phyloP scores from a whole-genome alignment of 2,329 filamentous ascomycete species.

The Coniochaeta prunicola region DNA sequence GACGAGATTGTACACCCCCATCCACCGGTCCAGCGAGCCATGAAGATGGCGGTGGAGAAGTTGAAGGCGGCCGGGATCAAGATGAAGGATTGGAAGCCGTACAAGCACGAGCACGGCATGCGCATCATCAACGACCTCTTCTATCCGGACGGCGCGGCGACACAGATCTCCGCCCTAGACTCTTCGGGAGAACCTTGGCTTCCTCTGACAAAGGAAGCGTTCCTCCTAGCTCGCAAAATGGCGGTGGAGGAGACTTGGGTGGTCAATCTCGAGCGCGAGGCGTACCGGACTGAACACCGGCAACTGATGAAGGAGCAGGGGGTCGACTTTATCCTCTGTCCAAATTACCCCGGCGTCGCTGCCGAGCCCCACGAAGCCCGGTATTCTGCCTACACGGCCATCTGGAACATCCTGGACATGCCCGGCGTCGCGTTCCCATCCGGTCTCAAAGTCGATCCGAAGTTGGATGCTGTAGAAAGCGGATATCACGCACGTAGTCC shows the following conservation, averaged over 20 bases:
- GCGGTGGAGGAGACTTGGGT: conserved; percentile 9
- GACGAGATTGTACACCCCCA: conserved; percentile 52
- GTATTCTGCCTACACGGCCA: background rate
- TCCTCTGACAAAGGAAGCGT: background rate
- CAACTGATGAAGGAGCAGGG: conserved; percentile 12
- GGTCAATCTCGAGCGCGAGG: background rate
- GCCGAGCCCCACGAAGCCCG: conserved; percentile 7
- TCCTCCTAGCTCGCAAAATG: conserved; percentile 4
- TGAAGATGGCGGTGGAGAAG: conserved; percentile 35
- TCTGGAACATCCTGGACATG: background rate
- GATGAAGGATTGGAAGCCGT: conserved; percentile 39
- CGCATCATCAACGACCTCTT: conserved; percentile 36
- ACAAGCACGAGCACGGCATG: conserved; percentile 28
- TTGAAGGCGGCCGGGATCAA: conserved; percentile 41
- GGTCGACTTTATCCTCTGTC: conserved; percentile 19
- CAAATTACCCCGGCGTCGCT: conserved; percentile 4
- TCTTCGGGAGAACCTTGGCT: conserved; percentile 22
- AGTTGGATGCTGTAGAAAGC: conserved; percentile 16
- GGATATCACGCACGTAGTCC: background rate
- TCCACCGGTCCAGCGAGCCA: conserved; percentile 53
- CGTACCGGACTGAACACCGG: background rate
- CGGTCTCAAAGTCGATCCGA: background rate
- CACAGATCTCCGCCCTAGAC: background rate
- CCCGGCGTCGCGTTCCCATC: conserved; percentile 12
- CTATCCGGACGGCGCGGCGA: conserved; percentile 33